Percentiles rank a stretch among this genome's conserved stretches.
Conservation (phyloP, 371 early-diverging fungal genomes). For the Thermomucor indicae-seudaticae region DNA sequence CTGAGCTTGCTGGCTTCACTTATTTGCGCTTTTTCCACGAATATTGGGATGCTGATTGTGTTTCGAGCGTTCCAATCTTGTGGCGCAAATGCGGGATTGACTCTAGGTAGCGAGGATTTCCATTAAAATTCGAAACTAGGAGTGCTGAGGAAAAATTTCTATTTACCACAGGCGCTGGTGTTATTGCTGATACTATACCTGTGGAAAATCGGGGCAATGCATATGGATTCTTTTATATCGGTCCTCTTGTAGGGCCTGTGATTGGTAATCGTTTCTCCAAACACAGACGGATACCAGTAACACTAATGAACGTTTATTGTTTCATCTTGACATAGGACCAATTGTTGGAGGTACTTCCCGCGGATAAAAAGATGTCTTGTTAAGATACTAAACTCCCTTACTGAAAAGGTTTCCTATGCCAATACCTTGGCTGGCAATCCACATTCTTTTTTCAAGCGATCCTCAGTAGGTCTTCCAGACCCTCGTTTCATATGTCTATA, state of each 20-base stretch:
- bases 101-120: constrained; percentile 34
- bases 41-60: constrained; percentile 44
- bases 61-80: constrained; percentile 65
- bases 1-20: constrained; percentile 53
- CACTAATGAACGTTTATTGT: neutral
- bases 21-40: constrained; percentile 53
- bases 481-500: neutral
- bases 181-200: constrained; percentile 26
- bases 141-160: neutral
- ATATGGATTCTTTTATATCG: constrained; percentile 24
- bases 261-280: constrained; percentile 10
- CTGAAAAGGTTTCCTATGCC: constrained; percentile 47
- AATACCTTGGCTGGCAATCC: constrained; percentile 59
- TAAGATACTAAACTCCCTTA: no score
- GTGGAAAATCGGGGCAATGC: constrained; percentile 18
- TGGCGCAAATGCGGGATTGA: constrained; percentile 59
- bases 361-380: neutral
- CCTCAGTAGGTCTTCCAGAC: constrained; percentile 11
- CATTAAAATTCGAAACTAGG: no score
- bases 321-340: neutral
- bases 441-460: constrained; percentile 61
- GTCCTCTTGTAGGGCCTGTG: constrained; percentile 14
- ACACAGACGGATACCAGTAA: no score
- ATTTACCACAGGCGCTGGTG: constrained; percentile 22
- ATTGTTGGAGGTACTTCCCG: constrained; percentile 1